Base-by-base conservation (phyloP, 2,329 filamentous ascomycete species). In the Monilinia fructicola region DNA sequence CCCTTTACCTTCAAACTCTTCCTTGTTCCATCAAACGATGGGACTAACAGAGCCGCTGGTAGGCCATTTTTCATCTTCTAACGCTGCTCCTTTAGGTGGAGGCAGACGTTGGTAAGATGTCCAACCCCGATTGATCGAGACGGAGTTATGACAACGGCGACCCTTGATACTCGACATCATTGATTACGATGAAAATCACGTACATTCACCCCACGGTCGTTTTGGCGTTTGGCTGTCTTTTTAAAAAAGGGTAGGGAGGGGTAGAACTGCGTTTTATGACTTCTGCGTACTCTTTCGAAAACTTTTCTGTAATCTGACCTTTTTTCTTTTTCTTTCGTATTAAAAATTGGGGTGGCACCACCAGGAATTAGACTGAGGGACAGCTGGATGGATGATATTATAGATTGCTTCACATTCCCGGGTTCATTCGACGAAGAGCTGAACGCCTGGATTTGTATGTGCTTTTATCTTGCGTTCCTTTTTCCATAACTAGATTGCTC, bases 31-130 rank as follows among this genome's bases (percentile, higher is more conserved):
- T 76, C 74, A 67, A 69, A 70, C 72, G 73, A 75, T 75, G 74
- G 72, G 72, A 76, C 72, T 78, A 75, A 75, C 73, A 26, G 71
- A 74, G 74, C 69, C 76, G 78, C 68, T 75, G 70, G 75, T 79
- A 75, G 77, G 79, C 74, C 80, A 82, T 70, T 86, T 80, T 77
- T 84, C 83, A 76, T 81, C 82, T 73, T 84, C 83, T 74, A 87
- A 87, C 76, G 77, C 80, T 73, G 85, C 85, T 71, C 84, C 84
- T 65, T 78, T 87, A 71, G 84, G 84, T 72, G 78, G 77, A 70
- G 80, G 78, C 78, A 81, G 84, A 74, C 83, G 84, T 76, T 87
- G 85, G 85, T 87, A 84, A 71, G 74, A 67, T 59, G 48, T 58
- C 55, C 21, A 12, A 61, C 54, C 54, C 55, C 46, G 23, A 56